Evolutionary conservation across 2,329 filamentous ascomycete genomes (phyloP), one percentile per base, ranked within the genome.

Genomic region (Monosporascus sp.): DNA sequence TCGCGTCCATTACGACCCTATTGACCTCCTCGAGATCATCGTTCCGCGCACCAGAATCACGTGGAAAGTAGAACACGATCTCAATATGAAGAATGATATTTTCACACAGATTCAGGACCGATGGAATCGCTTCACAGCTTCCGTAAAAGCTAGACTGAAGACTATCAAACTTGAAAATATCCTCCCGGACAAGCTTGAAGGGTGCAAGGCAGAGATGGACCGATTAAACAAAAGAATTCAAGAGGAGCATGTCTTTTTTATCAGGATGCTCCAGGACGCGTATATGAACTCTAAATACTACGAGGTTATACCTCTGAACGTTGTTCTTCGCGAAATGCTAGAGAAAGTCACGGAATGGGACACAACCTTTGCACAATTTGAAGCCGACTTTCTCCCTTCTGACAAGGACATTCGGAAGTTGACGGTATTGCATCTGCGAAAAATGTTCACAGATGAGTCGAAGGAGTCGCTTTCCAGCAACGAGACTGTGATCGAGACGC

Each of bases 231-330:
- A 87, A 64, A 89, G 87, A 60, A 89, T 89, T 0, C 88, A 91
- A 55, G 91, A 96, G 38, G 93, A 99, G 58, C 88, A 96, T 62
- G 75, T 81, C 5, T 78, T 80, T 51, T 76, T 97, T 50, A 78
- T 91, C 49, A 82, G 82, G 50, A 89, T 90, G 57, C 77, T 99
- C 9, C 91, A 97, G 68, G 86, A 92, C 37, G 90, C 89, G 57
- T 99, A 99, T 67, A 91, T 94, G 74, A 86, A 86, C 58, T 96
- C 92, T 2, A 92, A 91, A 66, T 97, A 97, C 67, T 99, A 96
- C 74, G 94, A 99, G 70, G 87, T 97, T 52, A 92, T 97, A 49
- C 94, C 95, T 0, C 80, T 99, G 58, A 99, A 97, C 62, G 81
- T 87, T 53, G 88, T 93, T 7, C 83, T 97, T 49, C 86, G 93